A percentile compares a stretch with the other conserved stretches of the same genome.
These are phyloP conservation scores for Saposhnikovia divaricata DNA, from an alignment of 129 eudicot species.

Conservation along the genomic window DNA sequence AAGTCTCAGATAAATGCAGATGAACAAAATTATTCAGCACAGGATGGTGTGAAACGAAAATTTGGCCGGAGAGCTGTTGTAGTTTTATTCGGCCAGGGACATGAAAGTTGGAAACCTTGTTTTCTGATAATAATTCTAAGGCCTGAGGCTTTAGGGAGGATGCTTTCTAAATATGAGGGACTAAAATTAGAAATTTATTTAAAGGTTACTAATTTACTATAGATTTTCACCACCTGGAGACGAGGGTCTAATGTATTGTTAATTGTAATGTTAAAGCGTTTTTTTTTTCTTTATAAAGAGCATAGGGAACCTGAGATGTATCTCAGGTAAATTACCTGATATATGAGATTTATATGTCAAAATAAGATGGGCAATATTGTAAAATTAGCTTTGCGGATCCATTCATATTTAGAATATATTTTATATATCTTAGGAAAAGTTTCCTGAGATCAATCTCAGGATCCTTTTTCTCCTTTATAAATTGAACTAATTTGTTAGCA, in stretches of 20 bases:
- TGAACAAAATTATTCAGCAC: not conserved
- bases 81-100: conserved; percentile 11
- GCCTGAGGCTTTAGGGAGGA: conserved; percentile 16
- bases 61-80: not conserved
- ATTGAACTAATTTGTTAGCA: not conserved
- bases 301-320: too few species aligned
- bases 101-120: conserved; percentile 10
- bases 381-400: too few species aligned
- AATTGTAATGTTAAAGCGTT: not conserved
- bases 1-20: not conserved
- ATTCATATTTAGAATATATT: too few species aligned
- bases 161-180: not conserved
- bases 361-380: too few species aligned
- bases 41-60: not conserved
- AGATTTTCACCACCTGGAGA: not conserved
- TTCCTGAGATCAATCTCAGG: too few species aligned
- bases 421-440: too few species aligned
- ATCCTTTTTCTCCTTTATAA: too few species aligned
- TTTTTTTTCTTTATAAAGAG: too few species aligned
- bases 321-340: too few species aligned
- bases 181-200: not conserved
- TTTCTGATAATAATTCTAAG: conserved; percentile 23
- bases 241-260: not conserved
- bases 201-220: not conserved
- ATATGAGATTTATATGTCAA: too few species aligned